Conservation (phyloP, 176 grass and related monocot genomes). For the Paspalum vaginatum region DNA sequence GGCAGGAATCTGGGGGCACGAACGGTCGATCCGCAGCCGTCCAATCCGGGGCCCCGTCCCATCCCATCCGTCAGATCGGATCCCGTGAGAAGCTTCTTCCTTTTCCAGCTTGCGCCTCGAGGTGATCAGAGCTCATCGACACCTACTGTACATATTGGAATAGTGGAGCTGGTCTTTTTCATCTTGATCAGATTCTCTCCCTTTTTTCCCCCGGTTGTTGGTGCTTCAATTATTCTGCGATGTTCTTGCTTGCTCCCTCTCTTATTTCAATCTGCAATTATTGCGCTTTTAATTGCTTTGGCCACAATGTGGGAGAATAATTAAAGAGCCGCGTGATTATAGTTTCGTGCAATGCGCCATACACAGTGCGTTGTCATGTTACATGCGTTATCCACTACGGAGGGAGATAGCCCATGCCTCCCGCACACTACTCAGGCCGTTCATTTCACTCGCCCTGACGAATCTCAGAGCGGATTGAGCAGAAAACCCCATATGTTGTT, state of each 20-base stretch:
- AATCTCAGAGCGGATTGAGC: too few species aligned
- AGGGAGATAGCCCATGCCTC: too few species aligned
- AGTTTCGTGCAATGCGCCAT: too few species aligned
- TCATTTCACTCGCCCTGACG: too few species aligned
- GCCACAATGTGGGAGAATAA: too few species aligned
- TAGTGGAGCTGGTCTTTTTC: background rate
- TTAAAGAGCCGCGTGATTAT: too few species aligned
- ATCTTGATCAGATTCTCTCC: too few species aligned
- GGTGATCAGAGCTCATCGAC: background rate
- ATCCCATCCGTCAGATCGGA: constrained; percentile 43
- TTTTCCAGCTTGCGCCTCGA: background rate
- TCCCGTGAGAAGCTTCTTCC: constrained; percentile 28
- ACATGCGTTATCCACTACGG: too few species aligned
- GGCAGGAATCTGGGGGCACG: constrained; percentile 28
- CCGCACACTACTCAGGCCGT: too few species aligned
- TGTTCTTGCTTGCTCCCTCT: background rate
- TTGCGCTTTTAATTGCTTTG: background rate
- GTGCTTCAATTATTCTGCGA: background rate
- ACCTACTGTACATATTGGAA: constrained; percentile 1
- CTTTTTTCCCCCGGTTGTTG: too few species aligned
- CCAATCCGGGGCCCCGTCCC: background rate
- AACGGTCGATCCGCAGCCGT: constrained; percentile 30
- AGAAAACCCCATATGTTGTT: too few species aligned
- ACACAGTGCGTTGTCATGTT: too few species aligned
- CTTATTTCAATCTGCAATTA: background rate